Conservation (phyloP, 768 basidiomycete genomes). For the Mrakia hoshinonis region DNA sequence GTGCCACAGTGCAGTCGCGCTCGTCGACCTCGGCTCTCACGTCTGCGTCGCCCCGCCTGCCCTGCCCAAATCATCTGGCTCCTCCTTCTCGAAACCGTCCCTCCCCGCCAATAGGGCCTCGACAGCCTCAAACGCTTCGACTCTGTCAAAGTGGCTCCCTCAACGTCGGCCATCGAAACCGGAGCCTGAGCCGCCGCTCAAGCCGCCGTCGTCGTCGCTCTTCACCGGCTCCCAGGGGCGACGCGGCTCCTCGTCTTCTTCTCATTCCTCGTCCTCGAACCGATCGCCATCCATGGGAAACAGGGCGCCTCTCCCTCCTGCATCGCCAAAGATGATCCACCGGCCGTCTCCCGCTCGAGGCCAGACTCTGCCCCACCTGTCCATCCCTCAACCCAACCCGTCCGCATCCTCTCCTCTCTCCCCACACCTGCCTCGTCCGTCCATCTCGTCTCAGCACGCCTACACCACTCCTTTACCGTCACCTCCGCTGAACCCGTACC, state of each 20-base stretch:
- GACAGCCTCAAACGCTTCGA: not conserved
- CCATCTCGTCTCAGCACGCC: not conserved
- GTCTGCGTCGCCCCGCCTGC: slow-evolving; percentile 2
- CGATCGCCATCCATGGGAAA: not conserved
- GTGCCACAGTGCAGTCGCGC: slow-evolving; percentile 9
- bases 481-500: slow-evolving; percentile 14
- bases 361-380: not conserved
- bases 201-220: not conserved
- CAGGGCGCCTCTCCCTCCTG: not conserved
- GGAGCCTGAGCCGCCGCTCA: not conserved
- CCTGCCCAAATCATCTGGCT: not conserved
- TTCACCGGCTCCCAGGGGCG: not conserved
- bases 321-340: not conserved
- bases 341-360: not conserved
- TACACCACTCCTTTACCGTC: slow-evolving; percentile 1
- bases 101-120: not conserved
- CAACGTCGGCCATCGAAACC: not conserved
- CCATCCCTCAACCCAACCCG: not conserved
- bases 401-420: not conserved
- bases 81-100: not conserved
- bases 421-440: slow-evolving; percentile 1
- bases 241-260: not conserved
- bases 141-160: not conserved
- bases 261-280: not conserved
- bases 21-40: slow-evolving; percentile 20